Base-by-base conservation (phyloP, 192 early-diverging fungal genomes). In the Rhizophlyctis rosea region DNA sequence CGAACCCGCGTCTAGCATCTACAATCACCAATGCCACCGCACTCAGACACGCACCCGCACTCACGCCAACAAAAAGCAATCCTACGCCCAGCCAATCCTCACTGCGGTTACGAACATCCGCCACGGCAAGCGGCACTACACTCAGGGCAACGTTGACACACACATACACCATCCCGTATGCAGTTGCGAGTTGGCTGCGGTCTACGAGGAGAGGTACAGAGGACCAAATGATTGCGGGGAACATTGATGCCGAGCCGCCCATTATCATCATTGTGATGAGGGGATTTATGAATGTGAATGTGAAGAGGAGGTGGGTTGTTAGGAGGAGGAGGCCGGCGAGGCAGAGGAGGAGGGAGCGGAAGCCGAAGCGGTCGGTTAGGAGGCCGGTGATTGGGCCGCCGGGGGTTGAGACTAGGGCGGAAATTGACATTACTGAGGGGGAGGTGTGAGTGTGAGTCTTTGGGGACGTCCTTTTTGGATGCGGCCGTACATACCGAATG, bases 151-250 rank as follows among this genome's bases (percentile, higher is more conserved):
- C 60, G 51, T 88, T 88, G 28, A 88, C 64, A 9, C 80, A 79
- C 14, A 83, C 77, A 0, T 83, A 73, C 3, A 85, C 54, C 9
- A 87, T 52, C 13, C 86, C 86, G 51, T 87, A 88, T 0, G 86
- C 85, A 0, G 85, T 87, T 5, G 81, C 86, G n/a, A 88, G 77
- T 62, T 88, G 80, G 56, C 82, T 69, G 23, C 63, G 59, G 21
- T 70, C 64, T 24, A 84, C 86, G 23, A 88, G 56, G 14, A 81
- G 69, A 0, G 86, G 80, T 21, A 88, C 79, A 63, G 81, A 84
- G 2, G 85, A 82, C 86, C 86, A 88, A 11, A 88, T 34, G 3
- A 80, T 77, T 3, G 78, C 61, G 2, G 81, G 81, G 64, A 84
- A 87, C 11, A 82, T 48, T 28, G 81, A 76, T 55, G 77, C 84